These are phyloP conservation scores for Epichloe sp. DNA, from an alignment of 2,329 filamentous ascomycete species.

Conservation along the genomic window DNA sequence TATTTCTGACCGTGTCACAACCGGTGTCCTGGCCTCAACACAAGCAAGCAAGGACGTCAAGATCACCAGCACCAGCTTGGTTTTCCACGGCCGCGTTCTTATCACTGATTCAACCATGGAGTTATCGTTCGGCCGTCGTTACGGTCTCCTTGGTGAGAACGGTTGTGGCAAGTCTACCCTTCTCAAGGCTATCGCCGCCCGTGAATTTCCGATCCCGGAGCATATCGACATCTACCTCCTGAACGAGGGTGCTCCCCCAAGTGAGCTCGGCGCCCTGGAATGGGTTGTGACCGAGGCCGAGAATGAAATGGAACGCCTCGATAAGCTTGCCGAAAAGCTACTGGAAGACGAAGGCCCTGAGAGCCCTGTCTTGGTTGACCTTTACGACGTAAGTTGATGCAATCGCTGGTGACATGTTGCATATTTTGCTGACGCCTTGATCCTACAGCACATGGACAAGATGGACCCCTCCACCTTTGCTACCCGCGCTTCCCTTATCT, in stretches of 20 bases:
- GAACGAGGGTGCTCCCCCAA: constrained; percentile 93
- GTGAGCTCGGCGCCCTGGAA: constrained; percentile 80
- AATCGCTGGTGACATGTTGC: neutral
- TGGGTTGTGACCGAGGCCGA: constrained; percentile 96
- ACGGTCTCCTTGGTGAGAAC: constrained; percentile 95
- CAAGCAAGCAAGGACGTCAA: constrained; percentile 85
- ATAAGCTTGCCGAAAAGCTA: constrained; percentile 77
- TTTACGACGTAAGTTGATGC: constrained; percentile 68
- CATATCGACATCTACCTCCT: constrained; percentile 97
- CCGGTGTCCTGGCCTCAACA: constrained; percentile 84
- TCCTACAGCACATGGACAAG: constrained; percentile 78
- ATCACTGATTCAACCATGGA: constrained; percentile 91
- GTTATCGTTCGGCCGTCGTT: constrained; percentile 82
- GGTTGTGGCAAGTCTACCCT: constrained; percentile 98
- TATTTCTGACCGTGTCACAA: constrained; percentile 94
- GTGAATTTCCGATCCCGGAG: constrained; percentile 91
- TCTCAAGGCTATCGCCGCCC: constrained; percentile 82
- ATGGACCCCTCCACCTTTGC: constrained; percentile 98
- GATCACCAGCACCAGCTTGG: constrained; percentile 82
- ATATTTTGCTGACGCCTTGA: constrained; percentile 10
- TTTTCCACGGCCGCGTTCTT: constrained; percentile 95
- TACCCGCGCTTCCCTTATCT: constrained; percentile 87
- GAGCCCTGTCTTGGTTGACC: constrained; percentile 75
- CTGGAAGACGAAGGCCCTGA: constrained; percentile 89
- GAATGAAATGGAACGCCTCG: constrained; percentile 80